Conservation (phyloP, 1,284 basidiomycete genomes). For the Rhizoctonia solani region DNA sequence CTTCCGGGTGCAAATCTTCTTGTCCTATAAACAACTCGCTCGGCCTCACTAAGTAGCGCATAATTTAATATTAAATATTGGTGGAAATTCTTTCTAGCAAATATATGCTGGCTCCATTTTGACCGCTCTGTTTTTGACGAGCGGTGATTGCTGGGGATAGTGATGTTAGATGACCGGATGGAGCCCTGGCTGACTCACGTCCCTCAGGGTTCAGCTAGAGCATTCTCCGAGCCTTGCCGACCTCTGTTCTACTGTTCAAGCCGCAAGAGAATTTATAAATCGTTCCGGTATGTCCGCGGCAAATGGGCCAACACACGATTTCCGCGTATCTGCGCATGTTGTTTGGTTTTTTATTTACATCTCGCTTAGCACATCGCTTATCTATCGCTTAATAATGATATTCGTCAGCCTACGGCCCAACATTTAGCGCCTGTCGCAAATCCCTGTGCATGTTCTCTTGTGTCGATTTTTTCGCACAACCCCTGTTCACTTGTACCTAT, state of each 20-base stretch:
- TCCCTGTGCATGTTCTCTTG: background rate
- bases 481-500: background rate
- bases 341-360: background rate
- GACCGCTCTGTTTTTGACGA: too few relatives aligned
- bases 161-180: background rate
- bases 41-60: background rate
- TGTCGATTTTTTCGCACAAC: background rate
- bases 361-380: constrained; percentile 26
- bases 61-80: background rate
- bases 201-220: background rate
- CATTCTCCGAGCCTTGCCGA: background rate
- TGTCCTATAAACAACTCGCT: background rate
- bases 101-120: too few relatives aligned
- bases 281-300: constrained; percentile 1
- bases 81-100: background rate
- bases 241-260: background rate
- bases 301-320: background rate
- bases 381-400: constrained; percentile 8
- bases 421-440: background rate
- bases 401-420: background rate
- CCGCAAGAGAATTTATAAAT: background rate
- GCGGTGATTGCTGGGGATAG: too few relatives aligned
- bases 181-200: constrained; percentile 18
- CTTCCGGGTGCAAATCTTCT: constrained; percentile 14
- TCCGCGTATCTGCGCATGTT: constrained; percentile 16